Base-by-base conservation (phyloP, 2,329 filamentous ascomycete genomes). In the Diaporthe batatas region DNA sequence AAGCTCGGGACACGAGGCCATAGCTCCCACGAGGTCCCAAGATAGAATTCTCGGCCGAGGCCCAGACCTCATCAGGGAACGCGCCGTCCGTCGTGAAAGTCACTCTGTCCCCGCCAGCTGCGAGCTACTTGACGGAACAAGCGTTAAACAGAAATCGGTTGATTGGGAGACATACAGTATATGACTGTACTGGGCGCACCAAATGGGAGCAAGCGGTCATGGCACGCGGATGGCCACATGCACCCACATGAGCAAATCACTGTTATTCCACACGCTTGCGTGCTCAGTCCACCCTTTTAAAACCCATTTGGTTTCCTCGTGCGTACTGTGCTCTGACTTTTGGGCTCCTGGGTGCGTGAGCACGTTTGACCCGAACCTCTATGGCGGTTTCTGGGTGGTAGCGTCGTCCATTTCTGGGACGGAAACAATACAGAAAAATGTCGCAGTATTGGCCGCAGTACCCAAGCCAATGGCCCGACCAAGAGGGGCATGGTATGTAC, bases 311-410 rank as follows among this genome's bases (percentile, higher is more conserved):
- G 32, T 53, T 53, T 53, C 62, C 14, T 53, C n/a, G 7, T 21
- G 18, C 47, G 8, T n/a, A 67, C 44, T 8, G 62, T 67, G 62
- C 62, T 39, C 62, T 67, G 62, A 53, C 62, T 47, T 53, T 34
- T 25, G 21, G 34, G 32, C 62, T 53, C 62, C 62, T 39, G 47
- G 18, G 39, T 67, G 62, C 47, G 62, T 21, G 62, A 53, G 62
- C 62, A 21, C 62, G 62, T 53, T 53, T 67, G 51, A 67, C n/a
- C 62, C 62, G 47, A 53, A 25, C 32, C 47, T 67, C 47, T 39
- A 47, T 67, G 62, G 62, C 62, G 62, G 62, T 53, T 39, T 67
- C 62, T 53, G 32, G 25, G 14, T 3, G 25, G 44, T 67, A 67
- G 62, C 62, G 62, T n/a, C 21, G 42, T 12, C 21, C 16, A 14